Evolutionary conservation across 805 yeast genomes (phyloP).

Genomic region (Lachancea thermotolerans): DNA sequence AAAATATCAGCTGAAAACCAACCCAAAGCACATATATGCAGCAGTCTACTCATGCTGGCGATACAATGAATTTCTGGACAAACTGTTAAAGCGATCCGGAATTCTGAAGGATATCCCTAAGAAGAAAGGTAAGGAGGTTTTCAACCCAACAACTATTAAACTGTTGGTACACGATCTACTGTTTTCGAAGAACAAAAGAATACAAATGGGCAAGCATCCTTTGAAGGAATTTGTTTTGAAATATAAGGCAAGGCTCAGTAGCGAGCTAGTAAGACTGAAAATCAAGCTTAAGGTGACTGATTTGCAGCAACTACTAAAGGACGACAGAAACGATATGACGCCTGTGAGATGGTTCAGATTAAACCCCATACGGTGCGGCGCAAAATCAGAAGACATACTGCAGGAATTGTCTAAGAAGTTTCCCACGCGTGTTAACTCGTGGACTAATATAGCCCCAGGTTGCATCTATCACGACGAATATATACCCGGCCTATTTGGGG

Average conservation of each 20-base stretch:
- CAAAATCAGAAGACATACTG: conserved; percentile 21
- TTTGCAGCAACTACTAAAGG: conserved; percentile 46
- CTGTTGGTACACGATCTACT: conserved; percentile 77
- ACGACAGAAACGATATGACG: conserved; percentile 45
- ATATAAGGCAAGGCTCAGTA: conserved; percentile 73
- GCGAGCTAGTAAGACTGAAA: conserved; percentile 75
- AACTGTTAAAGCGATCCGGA: conserved; percentile 60
- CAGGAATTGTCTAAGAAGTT: conserved; percentile 25
- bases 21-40: conserved; percentile 85
- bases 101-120: conserved; percentile 44
- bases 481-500: conserved; percentile 73
- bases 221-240: conserved; percentile 73
- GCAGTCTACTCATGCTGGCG: conserved; percentile 70
- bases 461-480: conserved; percentile 63
- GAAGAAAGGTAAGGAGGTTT: conserved; percentile 44
- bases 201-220: conserved; percentile 84
- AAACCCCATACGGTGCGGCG: conserved; percentile 51
- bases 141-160: conserved; percentile 32
- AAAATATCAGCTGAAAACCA: conserved; percentile 42
- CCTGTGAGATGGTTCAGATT: conserved; percentile 78
- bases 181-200: conserved; percentile 67
- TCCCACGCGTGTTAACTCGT: conserved; percentile 42
- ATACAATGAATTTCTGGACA: conserved; percentile 56
- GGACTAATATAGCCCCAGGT: conserved; percentile 43
- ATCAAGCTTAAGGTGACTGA: conserved; percentile 59